These are phyloP conservation scores for Pyrenochaeta sp. DNA, from an alignment of 2,329 filamentous ascomycete species.

Conservation along the genomic window DNA sequence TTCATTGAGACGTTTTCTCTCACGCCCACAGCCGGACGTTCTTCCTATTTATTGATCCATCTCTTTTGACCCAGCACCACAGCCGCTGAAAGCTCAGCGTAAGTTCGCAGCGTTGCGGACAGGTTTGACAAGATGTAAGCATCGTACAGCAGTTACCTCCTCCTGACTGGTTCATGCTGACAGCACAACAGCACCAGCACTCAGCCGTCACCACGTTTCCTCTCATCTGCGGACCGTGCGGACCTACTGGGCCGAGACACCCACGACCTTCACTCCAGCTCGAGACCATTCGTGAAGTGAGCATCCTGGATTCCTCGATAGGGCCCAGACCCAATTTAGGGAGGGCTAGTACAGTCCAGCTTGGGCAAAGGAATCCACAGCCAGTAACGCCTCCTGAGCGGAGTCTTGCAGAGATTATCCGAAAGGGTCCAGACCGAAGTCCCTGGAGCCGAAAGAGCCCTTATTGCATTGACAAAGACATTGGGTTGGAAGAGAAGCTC, in stretches of 20 bases:
- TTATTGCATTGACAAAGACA: constrained; percentile 6
- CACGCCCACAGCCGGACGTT: background rate
- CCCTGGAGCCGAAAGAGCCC: constrained; percentile 2
- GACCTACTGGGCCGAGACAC: constrained; percentile 11
- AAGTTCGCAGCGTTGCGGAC: constrained; percentile 1
- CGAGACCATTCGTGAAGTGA: constrained; percentile 9
- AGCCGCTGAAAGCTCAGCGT: background rate
- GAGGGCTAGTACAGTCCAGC: constrained; percentile 11
- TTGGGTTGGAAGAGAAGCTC: constrained; percentile 1
- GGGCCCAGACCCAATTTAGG: constrained; percentile 18
- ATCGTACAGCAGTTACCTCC: background rate
- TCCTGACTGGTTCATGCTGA: background rate
- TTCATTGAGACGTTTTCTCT: background rate
- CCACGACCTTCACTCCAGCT: constrained; percentile 5
- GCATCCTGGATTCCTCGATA: constrained; percentile 19
- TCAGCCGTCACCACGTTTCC: constrained; percentile 20
- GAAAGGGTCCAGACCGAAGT: background rate
- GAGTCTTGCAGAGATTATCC: background rate
- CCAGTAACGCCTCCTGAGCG: constrained; percentile 1
- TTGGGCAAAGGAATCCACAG: constrained; percentile 1
- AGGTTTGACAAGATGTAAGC: background rate
- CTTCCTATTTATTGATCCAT: background rate
- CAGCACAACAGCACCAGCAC: background rate
- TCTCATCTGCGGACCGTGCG: constrained; percentile 12
- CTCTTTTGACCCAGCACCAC: background rate